Evolutionary conservation across 805 yeast species (phyloP), one percentile per base, ranked within the genome.

Genomic region (Hanseniaspora vineae): DNA sequence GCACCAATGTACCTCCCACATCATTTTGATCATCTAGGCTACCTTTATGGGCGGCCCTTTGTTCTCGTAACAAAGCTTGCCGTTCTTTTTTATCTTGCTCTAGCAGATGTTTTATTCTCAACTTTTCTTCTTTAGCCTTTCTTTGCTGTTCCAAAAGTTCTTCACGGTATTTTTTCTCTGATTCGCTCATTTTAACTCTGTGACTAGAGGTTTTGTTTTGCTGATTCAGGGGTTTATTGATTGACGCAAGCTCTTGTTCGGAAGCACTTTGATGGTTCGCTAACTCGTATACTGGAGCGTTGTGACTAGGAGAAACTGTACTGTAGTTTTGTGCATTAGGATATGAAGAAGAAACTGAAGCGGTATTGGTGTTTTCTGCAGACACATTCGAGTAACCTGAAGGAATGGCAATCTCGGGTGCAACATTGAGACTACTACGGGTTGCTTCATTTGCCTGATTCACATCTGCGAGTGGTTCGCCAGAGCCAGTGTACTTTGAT

Each of bases 101-200:
- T 9, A 47, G 37, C 18, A 49, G 20, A 10, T 31, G 42, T 32
- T 31, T 42, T 2, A 49, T 29, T 47, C 53, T 43, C 48, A 56
- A 35, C 54, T 51, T 46, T 54, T 58, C 39, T 56, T 58, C 42
- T 48, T 51, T 14, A 51, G 31, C 12, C 52, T 49, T 31, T 42
- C 35, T 51, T 44, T 46, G 54, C 51, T 23, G 55, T 54, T 29
- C 52, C 52, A 17, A 45, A 53, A 14, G 48, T 37, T 31, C 51
- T 49, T 39, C 47, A 42, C 23, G 54, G 56, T 42, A 49, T 51
- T 13, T 51, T 55, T 10, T 58, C 54, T 39, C 47, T 23, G 45
- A 51, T 57, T 9, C 78, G 65, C 54, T 77, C 82, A 23, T 65
- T 67, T 49, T 73, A 65, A 57, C 80, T 86, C 11, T n/a, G 19